Conservation (phyloP, 148 eudicot species). For the Dianthus caryophyllus region DNA sequence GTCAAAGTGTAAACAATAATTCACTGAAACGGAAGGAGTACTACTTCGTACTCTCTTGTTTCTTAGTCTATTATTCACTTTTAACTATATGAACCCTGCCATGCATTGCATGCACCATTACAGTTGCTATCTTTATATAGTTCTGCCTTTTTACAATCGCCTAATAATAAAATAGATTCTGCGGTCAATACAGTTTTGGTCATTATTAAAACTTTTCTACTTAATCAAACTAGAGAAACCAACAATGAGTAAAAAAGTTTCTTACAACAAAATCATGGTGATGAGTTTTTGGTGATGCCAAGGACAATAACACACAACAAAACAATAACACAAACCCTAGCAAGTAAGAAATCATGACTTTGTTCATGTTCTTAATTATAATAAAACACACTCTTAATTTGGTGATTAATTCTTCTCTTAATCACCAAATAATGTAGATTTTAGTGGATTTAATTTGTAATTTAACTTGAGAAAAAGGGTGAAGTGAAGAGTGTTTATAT, state of each 20-base stretch:
- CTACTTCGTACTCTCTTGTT: too few relatives aligned
- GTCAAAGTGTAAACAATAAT: too few relatives aligned
- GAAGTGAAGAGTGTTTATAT: conserved; percentile 28
- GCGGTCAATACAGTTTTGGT: too few relatives aligned
- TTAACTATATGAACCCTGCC: too few relatives aligned
- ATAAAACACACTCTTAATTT: not conserved
- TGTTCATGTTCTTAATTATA: conserved; percentile 7
- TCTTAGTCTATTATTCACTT: too few relatives aligned
- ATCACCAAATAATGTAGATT: conserved; percentile 1
- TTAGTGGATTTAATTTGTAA: conserved; percentile 12
- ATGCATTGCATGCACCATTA: too few relatives aligned
- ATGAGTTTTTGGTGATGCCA: conserved; percentile 47
- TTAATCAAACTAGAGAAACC: not conserved
- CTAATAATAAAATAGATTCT: too few relatives aligned
- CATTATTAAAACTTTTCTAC: too few relatives aligned
- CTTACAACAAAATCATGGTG: conserved; percentile 64
- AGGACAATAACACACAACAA: conserved; percentile 28
- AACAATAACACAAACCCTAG: conserved; percentile 27
- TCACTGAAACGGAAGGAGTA: too few relatives aligned
- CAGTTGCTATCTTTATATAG: too few relatives aligned
- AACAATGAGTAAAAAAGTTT: not conserved
- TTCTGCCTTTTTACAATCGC: too few relatives aligned
- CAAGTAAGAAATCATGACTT: conserved; percentile 18
- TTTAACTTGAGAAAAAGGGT: conserved; percentile 26
- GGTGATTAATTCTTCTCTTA: not conserved